phyloP scores from a whole-genome alignment of 192 early-diverging fungal species.

The Allomyces arbusculus region DNA sequence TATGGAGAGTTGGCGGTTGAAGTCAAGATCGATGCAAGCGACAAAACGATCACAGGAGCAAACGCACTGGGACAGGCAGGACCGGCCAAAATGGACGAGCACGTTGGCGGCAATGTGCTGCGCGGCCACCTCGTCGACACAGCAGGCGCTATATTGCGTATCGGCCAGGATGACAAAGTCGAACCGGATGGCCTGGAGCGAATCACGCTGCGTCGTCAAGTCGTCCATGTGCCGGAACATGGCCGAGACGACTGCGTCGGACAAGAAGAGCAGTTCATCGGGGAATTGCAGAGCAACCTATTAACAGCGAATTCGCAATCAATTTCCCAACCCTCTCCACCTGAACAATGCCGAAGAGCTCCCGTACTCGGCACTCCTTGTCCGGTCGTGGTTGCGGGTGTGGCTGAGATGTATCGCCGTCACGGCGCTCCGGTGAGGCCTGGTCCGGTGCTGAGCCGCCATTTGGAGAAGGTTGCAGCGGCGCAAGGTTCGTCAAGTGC shows the following conservation, averaged over 20 bases:
- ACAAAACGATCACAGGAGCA: neutral
- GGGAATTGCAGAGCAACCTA: constrained; percentile 82
- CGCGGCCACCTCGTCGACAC: constrained; percentile 91
- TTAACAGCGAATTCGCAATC: constrained; percentile 1
- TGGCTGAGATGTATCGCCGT: no score
- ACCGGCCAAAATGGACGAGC: constrained; percentile 88
- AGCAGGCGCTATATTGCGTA: constrained; percentile 59
- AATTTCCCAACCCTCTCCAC: no score
- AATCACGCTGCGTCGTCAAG: no score
- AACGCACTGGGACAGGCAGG: constrained; percentile 69
- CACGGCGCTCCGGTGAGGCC: no score
- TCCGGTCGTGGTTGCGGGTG: no score
- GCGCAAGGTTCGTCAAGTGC: no score
- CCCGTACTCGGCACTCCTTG: no score
- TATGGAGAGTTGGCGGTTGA: constrained; percentile 5
- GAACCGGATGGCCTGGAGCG: neutral
- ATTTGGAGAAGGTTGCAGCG: no score
- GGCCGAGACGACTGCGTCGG: constrained; percentile 29
- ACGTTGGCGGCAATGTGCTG: constrained; percentile 66
- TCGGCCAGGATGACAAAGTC: constrained; percentile 70
- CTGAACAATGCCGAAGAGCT: no score
- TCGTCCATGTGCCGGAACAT: no score
- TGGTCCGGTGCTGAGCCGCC: no score
- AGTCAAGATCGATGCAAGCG: neutral
- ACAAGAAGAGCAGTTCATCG: constrained; percentile 55